Base-by-base conservation (phyloP, 345 rosid genomes). In the Salix arbutifolia region DNA sequence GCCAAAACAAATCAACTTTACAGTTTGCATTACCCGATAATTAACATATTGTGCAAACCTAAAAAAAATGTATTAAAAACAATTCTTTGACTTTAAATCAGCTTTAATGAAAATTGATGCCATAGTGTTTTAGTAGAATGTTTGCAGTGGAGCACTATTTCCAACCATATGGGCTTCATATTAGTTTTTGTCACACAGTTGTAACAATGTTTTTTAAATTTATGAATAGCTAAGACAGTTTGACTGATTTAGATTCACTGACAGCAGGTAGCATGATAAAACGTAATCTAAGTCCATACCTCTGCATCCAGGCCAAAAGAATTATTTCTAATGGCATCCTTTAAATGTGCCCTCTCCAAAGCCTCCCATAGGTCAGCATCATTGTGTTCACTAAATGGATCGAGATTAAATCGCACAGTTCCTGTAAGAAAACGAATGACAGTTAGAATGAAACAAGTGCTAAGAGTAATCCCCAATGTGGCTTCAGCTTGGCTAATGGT, bases 311-410 rank as follows among this genome's bases (percentile, higher is more conserved):
- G 91, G 83, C 98, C 99, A 65, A 87, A 78, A 78, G 92, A 79
- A 80, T 85, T 96, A 81, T 92, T 92, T 70, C 94, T 78, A 56
- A 96, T 89, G 48, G 86, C 91, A 82, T 96, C 97, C 88, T 94
- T 96, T 83, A 96, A 79, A 83, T 95, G 96, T 70, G 99, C 98
- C 88, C 99, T 92, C 85, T 94, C 98, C 46, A 96, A 82, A 73
- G 99, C 92, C 82, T 96, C 99, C 99, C 99, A 96, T 23, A 96
- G 90, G 79, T 96, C 93, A 18, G 97, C 97, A 82, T 96, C 99
- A 52, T 88, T 96, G 84, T 96, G 98, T 80, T 96, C 99, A 76
- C 60, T 85, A 84, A 96, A 96, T 79, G 99, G 99, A 81, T 96
- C 99, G 48, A 96, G 99, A 83, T 96, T 96, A 80, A 94, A 91